Evolutionary conservation across 495 filamentous ascomycete species (phyloP).

Genomic region (Paragyromitra xinjiangensis): DNA sequence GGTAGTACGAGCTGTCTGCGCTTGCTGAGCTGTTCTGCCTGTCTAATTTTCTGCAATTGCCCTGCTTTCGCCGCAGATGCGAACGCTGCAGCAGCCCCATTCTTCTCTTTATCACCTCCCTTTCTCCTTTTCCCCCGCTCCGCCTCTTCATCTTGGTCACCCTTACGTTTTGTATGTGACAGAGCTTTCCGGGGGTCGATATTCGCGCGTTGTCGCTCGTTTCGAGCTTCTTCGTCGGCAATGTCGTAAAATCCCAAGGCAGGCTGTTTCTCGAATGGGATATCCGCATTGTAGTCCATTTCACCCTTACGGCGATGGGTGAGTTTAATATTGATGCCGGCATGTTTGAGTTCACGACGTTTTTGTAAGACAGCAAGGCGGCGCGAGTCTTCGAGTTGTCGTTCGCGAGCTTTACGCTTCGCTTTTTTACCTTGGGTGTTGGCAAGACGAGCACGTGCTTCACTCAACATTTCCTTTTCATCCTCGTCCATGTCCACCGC

Average conservation of each 20-base stretch:
- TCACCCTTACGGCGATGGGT: conserved; percentile 90
- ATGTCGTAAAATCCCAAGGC: conserved; percentile 95
- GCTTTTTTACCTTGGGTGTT: conserved; percentile 99
- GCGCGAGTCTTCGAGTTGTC: conserved; percentile 93
- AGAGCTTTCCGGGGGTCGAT: conserved; percentile 97
- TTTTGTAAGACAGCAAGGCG: conserved; percentile 91
- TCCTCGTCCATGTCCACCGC: conserved; percentile 98
- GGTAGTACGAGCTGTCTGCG: conserved; percentile 81
- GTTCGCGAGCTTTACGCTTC: conserved; percentile 94
- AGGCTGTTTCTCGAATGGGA: conserved; percentile 93
- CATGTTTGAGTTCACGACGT: conserved; percentile 93
- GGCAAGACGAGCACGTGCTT: conserved; percentile 92
- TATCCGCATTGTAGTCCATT: conserved; percentile 99
- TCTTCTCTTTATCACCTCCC: conserved; percentile 73
- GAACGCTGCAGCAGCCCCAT: conserved; percentile 73
- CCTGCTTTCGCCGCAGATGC: conserved; percentile 93
- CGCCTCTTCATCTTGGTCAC: conserved; percentile 81
- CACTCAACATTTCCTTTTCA: conserved; percentile 99
- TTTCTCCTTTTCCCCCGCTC: conserved; percentile 83
- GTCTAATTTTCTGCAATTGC: conserved; percentile 93
- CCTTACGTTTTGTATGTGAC: conserved; percentile 93
- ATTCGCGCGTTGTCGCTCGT: conserved; percentile 85
- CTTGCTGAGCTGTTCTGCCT: conserved; percentile 96
- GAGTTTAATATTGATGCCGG: conserved; percentile 97
- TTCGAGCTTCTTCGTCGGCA: conserved; percentile 75